phyloP scores from a whole-genome alignment of 2,329 filamentous ascomycete species.

The Chrysoporthe cubensis region DNA sequence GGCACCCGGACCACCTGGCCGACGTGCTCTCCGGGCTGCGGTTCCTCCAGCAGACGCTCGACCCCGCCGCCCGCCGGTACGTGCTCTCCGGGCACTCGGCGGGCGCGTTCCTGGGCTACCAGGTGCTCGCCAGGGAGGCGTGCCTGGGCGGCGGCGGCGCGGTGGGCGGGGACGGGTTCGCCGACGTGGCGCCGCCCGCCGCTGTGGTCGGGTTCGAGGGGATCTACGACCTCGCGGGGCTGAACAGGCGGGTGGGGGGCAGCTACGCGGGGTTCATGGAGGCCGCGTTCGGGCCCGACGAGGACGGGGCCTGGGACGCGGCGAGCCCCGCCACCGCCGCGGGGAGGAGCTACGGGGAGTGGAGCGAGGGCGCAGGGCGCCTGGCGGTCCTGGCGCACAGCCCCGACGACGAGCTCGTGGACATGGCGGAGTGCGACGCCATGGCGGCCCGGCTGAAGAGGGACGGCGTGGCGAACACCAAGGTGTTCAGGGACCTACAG shows the following conservation, averaged over 20 bases:
- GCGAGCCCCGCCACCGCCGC: conserved; percentile 57
- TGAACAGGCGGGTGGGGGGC: conserved; percentile 51
- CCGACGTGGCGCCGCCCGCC: conserved; percentile 45
- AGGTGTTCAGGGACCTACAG: conserved; percentile 50
- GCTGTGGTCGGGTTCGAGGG: conserved; percentile 67
- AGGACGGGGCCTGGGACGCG: conserved; percentile 51
- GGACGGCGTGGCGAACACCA: conserved; percentile 41
- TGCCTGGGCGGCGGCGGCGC: conserved; percentile 34
- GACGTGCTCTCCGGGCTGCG: conserved; percentile 59
- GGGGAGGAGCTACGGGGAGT: conserved; percentile 46
- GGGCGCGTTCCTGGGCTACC: conserved; percentile 66
- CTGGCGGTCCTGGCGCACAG: conserved; percentile 51
- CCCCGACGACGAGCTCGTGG: conserved; percentile 53
- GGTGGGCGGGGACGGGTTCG: conserved; percentile 29
- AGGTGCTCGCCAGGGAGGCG: conserved; percentile 55
- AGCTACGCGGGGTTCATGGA: conserved; percentile 61
- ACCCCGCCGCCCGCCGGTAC: conserved; percentile 43
- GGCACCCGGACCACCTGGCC: conserved; percentile 63
- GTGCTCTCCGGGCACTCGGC: conserved; percentile 66
- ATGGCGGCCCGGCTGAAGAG: conserved; percentile 55
- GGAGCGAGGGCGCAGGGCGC: conserved; percentile 36
- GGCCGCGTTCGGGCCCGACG: conserved; percentile 62
- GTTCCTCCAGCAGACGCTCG: conserved; percentile 46
- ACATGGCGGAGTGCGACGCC: conserved; percentile 59
- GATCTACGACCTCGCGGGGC: conserved; percentile 65